Conservation (phyloP, 257 asterid genomes). For the Prunella vulgaris region DNA sequence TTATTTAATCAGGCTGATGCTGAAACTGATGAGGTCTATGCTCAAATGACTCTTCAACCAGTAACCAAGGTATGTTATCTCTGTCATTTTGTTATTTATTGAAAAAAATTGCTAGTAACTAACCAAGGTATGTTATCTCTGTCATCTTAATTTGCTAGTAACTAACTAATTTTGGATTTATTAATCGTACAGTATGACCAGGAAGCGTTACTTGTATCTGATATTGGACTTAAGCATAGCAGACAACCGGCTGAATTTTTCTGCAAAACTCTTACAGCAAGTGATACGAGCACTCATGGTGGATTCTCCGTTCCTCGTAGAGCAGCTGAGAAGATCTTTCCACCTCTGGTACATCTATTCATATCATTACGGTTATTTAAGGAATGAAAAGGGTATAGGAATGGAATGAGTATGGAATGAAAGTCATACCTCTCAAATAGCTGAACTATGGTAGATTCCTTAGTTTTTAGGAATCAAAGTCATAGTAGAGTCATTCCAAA, state of each 20-base stretch:
- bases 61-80: conserved; percentile 47
- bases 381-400: no score
- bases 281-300: conserved; percentile 99
- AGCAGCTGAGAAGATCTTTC: conserved; percentile 98
- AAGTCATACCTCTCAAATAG: no score
- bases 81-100: no score
- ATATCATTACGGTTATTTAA: neutral
- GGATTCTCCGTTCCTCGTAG: conserved; percentile 99
- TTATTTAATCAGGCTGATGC: conserved; percentile 69
- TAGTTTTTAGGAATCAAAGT: no score
- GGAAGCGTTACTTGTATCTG: conserved; percentile 84
- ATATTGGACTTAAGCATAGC: conserved; percentile 72
- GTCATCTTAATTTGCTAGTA: neutral
- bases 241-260: conserved; percentile 88
- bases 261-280: conserved; percentile 95
- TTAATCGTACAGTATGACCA: conserved; percentile 61
- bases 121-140: conserved; percentile 34
- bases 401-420: no score
- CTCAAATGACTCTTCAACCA: conserved; percentile 98
- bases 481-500: no score
- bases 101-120: no score
- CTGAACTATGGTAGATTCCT: no score
- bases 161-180: conserved; percentile 1
- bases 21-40: conserved; percentile 96
- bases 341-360: conserved; percentile 58